Conservation (phyloP, 2,329 filamentous ascomycete genomes). For the Diaporthe capsici region DNA sequence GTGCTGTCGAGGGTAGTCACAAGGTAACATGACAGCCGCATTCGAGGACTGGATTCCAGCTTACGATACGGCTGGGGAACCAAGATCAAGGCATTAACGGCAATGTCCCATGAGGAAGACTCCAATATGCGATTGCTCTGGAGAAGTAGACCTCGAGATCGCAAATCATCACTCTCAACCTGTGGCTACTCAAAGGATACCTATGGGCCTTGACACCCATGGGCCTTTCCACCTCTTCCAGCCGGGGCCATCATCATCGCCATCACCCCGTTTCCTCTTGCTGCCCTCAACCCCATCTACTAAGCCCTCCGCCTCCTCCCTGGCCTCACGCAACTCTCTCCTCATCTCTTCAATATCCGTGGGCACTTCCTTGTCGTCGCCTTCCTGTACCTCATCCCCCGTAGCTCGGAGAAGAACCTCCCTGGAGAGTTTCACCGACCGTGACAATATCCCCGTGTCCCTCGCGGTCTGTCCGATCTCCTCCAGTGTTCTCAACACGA, state of each 20-base stretch:
- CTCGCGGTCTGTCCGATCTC: slow-evolving; percentile 49
- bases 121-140: neutral
- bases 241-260: slow-evolving; percentile 47
- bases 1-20: neutral
- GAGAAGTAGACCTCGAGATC: neutral
- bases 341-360: slow-evolving; percentile 34
- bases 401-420: slow-evolving; percentile 43
- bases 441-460: slow-evolving; percentile 48
- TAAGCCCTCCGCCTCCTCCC: slow-evolving; percentile 14
- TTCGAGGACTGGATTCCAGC: neutral
- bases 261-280: slow-evolving; percentile 38
- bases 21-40: neutral
- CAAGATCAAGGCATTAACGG: neutral
- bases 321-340: slow-evolving; percentile 22
- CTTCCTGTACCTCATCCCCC: slow-evolving; percentile 45
- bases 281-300: neutral
- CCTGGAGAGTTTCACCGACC: slow-evolving; percentile 48
- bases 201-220: slow-evolving; percentile 73
- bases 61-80: neutral
- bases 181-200: slow-evolving; percentile 58
- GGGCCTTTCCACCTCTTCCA: slow-evolving; percentile 66
- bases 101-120: neutral
- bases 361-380: slow-evolving; percentile 14
- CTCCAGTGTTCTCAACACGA: slow-evolving; percentile 48
- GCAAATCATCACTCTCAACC: neutral